Evolutionary conservation across 2,329 filamentous ascomycete genomes (phyloP), one percentile per base, ranked within the genome.

Genomic region (Aspergillus ruber): DNA sequence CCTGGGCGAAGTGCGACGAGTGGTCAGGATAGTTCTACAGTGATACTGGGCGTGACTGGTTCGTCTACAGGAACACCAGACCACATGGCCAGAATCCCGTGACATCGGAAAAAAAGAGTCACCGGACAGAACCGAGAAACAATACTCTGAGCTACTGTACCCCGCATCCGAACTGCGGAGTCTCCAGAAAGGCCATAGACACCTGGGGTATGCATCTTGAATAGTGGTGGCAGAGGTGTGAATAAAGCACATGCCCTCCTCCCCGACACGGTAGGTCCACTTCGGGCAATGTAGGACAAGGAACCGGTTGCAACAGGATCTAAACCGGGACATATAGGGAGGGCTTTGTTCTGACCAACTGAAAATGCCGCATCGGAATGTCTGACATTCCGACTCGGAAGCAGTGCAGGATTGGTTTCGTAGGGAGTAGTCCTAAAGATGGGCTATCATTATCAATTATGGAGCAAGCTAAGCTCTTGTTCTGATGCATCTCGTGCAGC

Each of bases 271-370:
- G n/a, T 8, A 42, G 39, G 18, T 21, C 39, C 39, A 42, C 39
- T 15, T 43, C 42, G 42, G 42, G 42, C 42, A 20, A 43, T 23
- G 15, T 43, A 43, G 42, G 42, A 23, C 29, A 20, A 18, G 15
- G 15, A 21, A 20, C 36, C 36, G 36, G 36, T 39, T 39, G 18
- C 36, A 18, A 39, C 36, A 20, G 36, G 15, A 18, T 17, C 3
- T 10, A 13, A 17, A 17, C 25, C 25, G 25, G 25, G 25, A 29
- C 25, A 29, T 29, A 29, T 29, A 29, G 25, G 25, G 25, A 29
- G 25, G 25, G 25, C 25, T 29, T 29, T 29, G 25, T 29, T 29
- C 25, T 29, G 25, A 29, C 25, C 25, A 29, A 36, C 15, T 21
- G 17, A 18, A 17, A 18, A 20, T 17, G 36, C 36, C 17, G 17